Percentiles rank a stretch among this genome's conserved stretches.
Conservation (phyloP, 768 basidiomycete genomes). For the Suillus tomentosus region DNA sequence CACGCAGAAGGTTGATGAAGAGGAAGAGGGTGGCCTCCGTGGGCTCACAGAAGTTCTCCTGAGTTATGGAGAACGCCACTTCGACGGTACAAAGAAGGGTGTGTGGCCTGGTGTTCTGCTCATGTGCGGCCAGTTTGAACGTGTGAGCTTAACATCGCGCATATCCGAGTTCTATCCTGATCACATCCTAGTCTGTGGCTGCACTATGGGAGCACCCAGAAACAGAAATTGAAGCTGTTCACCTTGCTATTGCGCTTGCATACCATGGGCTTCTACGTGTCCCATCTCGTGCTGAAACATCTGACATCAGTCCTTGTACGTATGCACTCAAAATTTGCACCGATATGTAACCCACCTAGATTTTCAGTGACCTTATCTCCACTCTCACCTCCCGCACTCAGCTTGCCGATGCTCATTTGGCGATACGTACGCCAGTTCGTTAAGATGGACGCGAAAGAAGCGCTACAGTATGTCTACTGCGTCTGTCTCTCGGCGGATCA, state of each 20-base stretch:
- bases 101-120: constrained; percentile 84
- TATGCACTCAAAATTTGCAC: constrained; percentile 16
- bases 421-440: constrained; percentile 93
- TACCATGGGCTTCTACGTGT: constrained; percentile 93
- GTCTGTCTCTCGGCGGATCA: constrained; percentile 79
- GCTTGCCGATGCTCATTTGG: constrained; percentile 84
- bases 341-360: background rate
- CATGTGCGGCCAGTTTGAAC: constrained; percentile 93
- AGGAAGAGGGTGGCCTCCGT: constrained; percentile 75
- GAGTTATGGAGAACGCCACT: constrained; percentile 81
- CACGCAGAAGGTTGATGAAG: constrained; percentile 66
- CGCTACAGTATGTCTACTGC: constrained; percentile 92
- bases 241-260: constrained; percentile 86
- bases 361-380: constrained; percentile 67
- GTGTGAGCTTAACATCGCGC: constrained; percentile 48
- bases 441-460: constrained; percentile 90
- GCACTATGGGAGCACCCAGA: constrained; percentile 86
- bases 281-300: constrained; percentile 77
- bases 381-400: constrained; percentile 69
- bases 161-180: background rate
- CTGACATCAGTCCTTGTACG: constrained; percentile 82
- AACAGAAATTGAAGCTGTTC: constrained; percentile 91
- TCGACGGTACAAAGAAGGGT: constrained; percentile 66
- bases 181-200: constrained; percentile 72
- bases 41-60: constrained; percentile 74